phyloP scores from a whole-genome alignment of 2,329 filamentous ascomycete genomes.

The Ascochyta lentis region DNA sequence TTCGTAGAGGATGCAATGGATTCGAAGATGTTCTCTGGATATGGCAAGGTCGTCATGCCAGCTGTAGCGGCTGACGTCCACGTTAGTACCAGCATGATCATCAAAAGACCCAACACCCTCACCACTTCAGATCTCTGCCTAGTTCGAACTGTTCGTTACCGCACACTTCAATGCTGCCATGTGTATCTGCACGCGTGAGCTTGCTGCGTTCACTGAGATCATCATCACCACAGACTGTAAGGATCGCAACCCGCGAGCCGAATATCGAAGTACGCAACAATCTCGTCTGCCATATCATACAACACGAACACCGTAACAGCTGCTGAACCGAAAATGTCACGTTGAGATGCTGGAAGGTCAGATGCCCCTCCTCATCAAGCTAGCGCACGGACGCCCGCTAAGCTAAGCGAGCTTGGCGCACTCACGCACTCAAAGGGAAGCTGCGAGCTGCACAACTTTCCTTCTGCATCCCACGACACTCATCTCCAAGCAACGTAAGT shows the following conservation, averaged over 20 bases:
- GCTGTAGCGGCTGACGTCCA: slow-evolving; percentile 32
- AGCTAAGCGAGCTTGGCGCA: slow-evolving; percentile 3
- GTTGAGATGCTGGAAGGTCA: slow-evolving; percentile 2
- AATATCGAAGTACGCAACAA: slow-evolving; percentile 40
- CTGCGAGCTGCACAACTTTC: slow-evolving; percentile 29
- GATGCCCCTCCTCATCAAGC: not conserved
- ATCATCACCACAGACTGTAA: slow-evolving; percentile 23
- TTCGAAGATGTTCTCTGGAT: slow-evolving; percentile 55
- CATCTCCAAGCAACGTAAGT: slow-evolving; percentile 54
- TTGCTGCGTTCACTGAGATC: not conserved
- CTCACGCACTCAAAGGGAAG: slow-evolving; percentile 18
- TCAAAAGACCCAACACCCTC: slow-evolving; percentile 16
- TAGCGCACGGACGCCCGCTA: slow-evolving; percentile 11
- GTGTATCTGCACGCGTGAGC: slow-evolving; percentile 36
- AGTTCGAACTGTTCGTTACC: slow-evolving; percentile 47
- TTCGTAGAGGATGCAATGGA: slow-evolving; percentile 57
- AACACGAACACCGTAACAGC: not conserved
- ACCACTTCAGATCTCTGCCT: slow-evolving; percentile 45
- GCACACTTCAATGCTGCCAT: slow-evolving; percentile 38
- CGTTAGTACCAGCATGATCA: not conserved
- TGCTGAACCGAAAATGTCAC: not conserved
- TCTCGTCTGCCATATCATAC: slow-evolving; percentile 33
- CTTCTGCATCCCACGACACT: slow-evolving; percentile 51
- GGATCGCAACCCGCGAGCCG: slow-evolving; percentile 19
- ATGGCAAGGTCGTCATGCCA: slow-evolving; percentile 47